Conservation (phyloP, 345 rosid genomes). For the Corymbia maculata region DNA sequence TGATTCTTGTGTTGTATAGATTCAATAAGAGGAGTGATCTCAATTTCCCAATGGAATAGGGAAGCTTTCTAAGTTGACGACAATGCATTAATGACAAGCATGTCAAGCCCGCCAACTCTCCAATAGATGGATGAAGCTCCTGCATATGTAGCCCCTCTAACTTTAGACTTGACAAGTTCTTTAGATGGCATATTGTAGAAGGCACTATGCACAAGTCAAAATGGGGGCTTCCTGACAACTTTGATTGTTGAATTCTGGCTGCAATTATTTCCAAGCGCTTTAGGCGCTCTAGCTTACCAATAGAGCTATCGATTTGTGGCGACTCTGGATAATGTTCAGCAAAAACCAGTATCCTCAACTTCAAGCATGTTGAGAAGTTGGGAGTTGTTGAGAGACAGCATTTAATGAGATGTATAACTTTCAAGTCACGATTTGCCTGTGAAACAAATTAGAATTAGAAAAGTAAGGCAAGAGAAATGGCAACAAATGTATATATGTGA, state of each 20-base stretch:
- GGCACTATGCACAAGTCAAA: neutral
- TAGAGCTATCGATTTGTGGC: neutral
- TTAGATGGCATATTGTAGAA: neutral
- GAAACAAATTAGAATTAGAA: neutral
- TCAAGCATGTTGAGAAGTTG: neutral
- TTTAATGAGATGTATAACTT: neutral
- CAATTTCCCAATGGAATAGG: neutral
- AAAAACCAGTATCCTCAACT: neutral
- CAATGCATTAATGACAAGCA: neutral
- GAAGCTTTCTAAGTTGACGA: neutral
- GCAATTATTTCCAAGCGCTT: neutral
- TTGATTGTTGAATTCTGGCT: fast-evolving
- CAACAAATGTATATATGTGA: fast-evolving
- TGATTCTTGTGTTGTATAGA: neutral
- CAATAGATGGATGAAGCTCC: neutral
- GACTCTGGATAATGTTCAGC: neutral
- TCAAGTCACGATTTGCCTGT: neutral
- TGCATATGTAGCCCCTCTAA: neutral
- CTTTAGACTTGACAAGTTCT: neutral
- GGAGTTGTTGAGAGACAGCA: neutral
- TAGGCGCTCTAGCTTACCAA: neutral
- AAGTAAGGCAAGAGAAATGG: neutral
- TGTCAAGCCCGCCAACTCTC: neutral
- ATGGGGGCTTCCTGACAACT: neutral
- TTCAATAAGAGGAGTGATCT: neutral